phyloP scores from a whole-genome alignment of 441 rosid species.

The Populus hybrid region DNA sequence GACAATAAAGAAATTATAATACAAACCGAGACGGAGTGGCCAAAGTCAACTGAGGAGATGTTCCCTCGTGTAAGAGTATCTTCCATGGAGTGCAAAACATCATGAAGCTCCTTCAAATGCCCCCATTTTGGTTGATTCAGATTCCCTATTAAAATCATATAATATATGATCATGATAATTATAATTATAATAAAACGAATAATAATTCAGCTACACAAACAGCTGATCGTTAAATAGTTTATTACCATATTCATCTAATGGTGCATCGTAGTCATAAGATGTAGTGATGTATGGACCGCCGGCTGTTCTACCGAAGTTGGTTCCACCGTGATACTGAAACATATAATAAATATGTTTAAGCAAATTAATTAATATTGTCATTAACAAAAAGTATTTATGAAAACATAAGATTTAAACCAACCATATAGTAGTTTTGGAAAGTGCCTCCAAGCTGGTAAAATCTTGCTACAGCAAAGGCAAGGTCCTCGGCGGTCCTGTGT shows the following conservation, averaged over 20 bases:
- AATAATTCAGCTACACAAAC: too few species aligned
- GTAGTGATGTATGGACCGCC: constrained; percentile 95
- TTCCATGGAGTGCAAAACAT: constrained; percentile 25
- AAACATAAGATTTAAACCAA: not conserved
- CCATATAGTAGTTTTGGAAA: constrained; percentile 71
- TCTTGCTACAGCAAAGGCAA: constrained; percentile 59
- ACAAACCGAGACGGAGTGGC: not conserved
- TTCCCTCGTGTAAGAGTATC: not conserved
- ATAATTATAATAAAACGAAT: too few species aligned
- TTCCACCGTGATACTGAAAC: constrained; percentile 91
- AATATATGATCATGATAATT: too few species aligned
- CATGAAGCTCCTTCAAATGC: constrained; percentile 88
- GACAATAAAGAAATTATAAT: too few species aligned
- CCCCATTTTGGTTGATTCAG: constrained; percentile 90
- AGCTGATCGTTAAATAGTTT: too few species aligned
- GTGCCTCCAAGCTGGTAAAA: constrained; percentile 61
- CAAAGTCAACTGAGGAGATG: not conserved
- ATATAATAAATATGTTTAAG: not conserved
- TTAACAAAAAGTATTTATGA: too few species aligned
- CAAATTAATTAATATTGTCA: not conserved
- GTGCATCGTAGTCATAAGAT: constrained; percentile 96
- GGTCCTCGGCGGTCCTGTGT: constrained; percentile 19
- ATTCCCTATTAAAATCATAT: constrained; percentile 41
- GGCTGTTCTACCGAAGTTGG: constrained; percentile 94
- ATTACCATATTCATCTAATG: constrained; percentile 91